A percentile compares a stretch with the other conserved stretches of the same genome.
phyloP scores from a whole-genome alignment of 2,329 filamentous ascomycete species.

The Trichoderma atrobrunneum region DNA sequence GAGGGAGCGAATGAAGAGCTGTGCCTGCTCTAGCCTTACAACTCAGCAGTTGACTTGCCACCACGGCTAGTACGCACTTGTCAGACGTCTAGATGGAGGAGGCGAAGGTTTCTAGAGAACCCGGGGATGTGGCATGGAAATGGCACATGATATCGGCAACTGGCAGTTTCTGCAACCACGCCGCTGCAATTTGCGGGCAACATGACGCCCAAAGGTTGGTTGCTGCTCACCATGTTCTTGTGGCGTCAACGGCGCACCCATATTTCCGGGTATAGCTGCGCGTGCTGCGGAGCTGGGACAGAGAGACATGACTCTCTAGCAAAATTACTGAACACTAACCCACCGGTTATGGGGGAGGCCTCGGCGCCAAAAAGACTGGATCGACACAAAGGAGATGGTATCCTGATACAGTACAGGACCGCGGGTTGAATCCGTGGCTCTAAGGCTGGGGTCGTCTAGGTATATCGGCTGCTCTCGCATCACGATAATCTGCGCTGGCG shows the following conservation, averaged over 20 bases:
- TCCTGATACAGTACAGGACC: background rate
- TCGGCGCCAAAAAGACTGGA: background rate
- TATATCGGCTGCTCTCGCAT: background rate
- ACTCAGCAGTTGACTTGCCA: background rate
- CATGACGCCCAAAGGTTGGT: background rate
- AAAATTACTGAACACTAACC: constrained; percentile 5
- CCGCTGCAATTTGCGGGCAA: background rate
- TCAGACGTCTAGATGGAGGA: background rate
- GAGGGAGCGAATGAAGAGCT: background rate
- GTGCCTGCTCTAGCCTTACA: background rate
- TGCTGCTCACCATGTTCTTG: background rate
- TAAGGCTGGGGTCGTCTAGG: background rate
- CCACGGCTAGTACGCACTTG: background rate
- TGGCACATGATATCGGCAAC: constrained; percentile 12
- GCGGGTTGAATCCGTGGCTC: background rate
- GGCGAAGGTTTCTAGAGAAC: background rate
- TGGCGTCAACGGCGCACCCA: constrained; percentile 16
- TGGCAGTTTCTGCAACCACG: background rate
- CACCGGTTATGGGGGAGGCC: background rate
- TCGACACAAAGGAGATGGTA: background rate
- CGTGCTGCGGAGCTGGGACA: constrained; percentile 5
- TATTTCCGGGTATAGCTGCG: background rate
- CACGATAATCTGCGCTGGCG: background rate
- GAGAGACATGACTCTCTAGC: constrained; percentile 3
- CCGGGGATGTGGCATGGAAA: constrained; percentile 4